Base-by-base conservation (phyloP, 331 rosid genomes). In the Ulmus americana region DNA sequence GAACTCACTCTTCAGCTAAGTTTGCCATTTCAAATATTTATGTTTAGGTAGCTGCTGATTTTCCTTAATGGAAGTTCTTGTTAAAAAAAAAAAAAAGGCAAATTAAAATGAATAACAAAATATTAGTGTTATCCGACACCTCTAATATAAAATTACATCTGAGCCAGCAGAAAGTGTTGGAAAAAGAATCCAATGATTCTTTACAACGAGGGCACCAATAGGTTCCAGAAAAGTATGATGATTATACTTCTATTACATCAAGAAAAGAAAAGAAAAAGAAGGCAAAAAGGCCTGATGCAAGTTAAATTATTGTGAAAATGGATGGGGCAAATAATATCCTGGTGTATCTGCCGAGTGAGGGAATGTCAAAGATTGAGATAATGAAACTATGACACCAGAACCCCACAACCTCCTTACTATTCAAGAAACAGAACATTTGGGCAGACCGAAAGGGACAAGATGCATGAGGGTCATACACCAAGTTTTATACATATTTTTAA, bases 101-200 rank as follows among this genome's bases (percentile, higher is more conserved):
- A 20, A 20, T 20, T 20, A 28, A 28, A 28, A 28, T 28, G 35
- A 28, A 28, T 28, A 28, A 28, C 35, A 28, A 28, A 28, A 28
- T 28, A 28, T 28, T 2, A 28, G 35, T 28, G 4, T 28, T 28
- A 28, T 28, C 35, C 35, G 4, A 28, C 35, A 28, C 35, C 35
- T 28, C 35, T 28, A 28, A 28, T 28, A 28, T 28, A 28, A 28
- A 28, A 28, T 28, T 28, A 28, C 35, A 28, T 28, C 35, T 28
- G 35, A 28, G 35, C 35, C 13, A 18, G 20, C 51, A 43, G 7
- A 6, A 69, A 39, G 51, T 40, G 9, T 20, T 16, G 10, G 56
- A 53, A 63, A 74, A 61, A 43, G 65, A 54, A 50, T 45, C 59
- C 75, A 41, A 55, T 38, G 74, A 72, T 11, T 56, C 55, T 45